A percentile compares a stretch with the other conserved stretches of the same genome.
Evolutionary conservation across 345 rosid species (phyloP).

Genomic region (Populus ilicifolia): DNA sequence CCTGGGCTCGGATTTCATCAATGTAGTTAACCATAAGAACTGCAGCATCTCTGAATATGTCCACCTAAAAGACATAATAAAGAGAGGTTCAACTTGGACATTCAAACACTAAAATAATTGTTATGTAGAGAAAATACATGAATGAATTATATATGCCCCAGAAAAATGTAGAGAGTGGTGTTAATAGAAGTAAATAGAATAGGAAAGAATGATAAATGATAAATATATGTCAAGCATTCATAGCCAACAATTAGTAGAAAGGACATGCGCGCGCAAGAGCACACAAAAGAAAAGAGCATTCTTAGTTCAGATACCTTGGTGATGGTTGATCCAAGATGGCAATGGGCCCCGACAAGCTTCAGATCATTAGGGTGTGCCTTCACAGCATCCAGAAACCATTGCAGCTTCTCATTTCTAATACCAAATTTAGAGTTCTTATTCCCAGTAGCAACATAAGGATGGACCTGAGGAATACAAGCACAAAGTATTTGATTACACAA

Average conservation of each 20-base stretch:
- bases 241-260: not conserved
- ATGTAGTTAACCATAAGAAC: slow-evolving; percentile 84
- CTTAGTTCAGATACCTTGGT: slow-evolving; percentile 55
- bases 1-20: slow-evolving; percentile 81
- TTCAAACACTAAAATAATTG: not conserved
- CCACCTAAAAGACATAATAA: slow-evolving; percentile 54
- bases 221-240: not conserved
- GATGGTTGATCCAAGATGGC: slow-evolving; percentile 98
- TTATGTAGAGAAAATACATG: not conserved
- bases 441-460: slow-evolving; percentile 97
- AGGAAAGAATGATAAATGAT: not conserved
- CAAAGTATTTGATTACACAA: not conserved
- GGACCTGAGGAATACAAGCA: slow-evolving; percentile 50
- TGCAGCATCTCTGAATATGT: slow-evolving; percentile 94
- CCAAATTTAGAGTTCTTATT: slow-evolving; percentile 98
- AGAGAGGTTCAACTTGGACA: not conserved
- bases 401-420: slow-evolving; percentile 96
- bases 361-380: slow-evolving; percentile 82
- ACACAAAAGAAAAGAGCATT: not conserved
- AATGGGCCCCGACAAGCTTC: slow-evolving; percentile 93
- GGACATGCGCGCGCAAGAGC: fast-evolving
- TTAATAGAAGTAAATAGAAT: not conserved
- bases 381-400: slow-evolving; percentile 95
- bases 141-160: not conserved
- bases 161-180: not conserved